phyloP scores from a whole-genome alignment of 192 early-diverging fungal genomes.

The Entrophospora sp. region DNA sequence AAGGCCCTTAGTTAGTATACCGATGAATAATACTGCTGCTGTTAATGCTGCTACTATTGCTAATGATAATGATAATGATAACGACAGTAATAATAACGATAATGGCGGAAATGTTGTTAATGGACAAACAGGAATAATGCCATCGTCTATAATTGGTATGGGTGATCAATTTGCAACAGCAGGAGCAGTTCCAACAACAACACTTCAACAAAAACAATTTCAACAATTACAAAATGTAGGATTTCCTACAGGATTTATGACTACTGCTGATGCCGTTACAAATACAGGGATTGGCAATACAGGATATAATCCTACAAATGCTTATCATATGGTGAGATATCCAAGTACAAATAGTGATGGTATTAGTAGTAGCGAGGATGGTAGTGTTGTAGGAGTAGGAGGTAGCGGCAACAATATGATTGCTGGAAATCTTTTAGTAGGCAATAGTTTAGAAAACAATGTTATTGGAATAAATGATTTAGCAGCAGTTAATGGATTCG shows the following conservation, averaged over 20 bases:
- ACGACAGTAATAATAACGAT: background rate
- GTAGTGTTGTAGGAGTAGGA: background rate
- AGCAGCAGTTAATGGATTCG: background rate
- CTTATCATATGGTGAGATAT: background rate
- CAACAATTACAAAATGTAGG: constrained; percentile 11
- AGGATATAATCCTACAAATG: background rate
- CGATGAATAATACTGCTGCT: no score
- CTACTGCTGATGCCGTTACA: background rate
- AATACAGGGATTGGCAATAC: no score
- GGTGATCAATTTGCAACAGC: constrained; percentile 1
- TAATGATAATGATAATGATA: no score
- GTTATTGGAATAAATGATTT: background rate
- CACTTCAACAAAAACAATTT: background rate
- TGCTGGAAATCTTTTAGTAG: background rate
- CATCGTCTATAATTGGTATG: background rate
- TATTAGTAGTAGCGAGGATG: no score
- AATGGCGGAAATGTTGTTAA: background rate
- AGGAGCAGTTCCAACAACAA: background rate
- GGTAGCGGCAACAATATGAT: no score
- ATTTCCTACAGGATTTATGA: constrained; percentile 2
- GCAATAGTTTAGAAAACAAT: background rate
- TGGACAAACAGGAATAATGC: background rate
- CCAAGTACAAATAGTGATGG: background rate
- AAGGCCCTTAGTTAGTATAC: background rate
- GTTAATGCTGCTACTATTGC: no score